Conservation (phyloP, 129 eudicot genomes). For the Chrysanthemum makinoi region DNA sequence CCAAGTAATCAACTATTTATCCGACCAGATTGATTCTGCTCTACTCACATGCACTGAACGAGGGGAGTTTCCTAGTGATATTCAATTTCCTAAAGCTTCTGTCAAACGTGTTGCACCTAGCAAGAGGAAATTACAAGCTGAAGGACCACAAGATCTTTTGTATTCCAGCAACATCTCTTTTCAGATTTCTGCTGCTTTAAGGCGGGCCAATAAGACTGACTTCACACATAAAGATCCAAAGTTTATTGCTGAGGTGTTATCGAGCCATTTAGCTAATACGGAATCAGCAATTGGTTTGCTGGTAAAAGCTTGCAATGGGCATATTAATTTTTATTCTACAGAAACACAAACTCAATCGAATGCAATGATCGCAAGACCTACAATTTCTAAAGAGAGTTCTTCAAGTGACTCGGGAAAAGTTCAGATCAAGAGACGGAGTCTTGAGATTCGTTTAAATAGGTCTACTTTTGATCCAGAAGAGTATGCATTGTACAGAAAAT, state of each 20-base stretch:
- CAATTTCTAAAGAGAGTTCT: background rate
- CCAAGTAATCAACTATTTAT: conserved; percentile 39
- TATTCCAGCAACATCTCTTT: conserved; percentile 80
- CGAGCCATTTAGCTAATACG: conserved; percentile 29
- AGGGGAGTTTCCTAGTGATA: conserved; percentile 49
- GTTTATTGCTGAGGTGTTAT: conserved; percentile 56
- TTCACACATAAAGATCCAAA: conserved; percentile 40
- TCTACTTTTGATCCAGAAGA: conserved; percentile 87
- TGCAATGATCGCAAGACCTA: conserved; percentile 20
- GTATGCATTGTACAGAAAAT: conserved; percentile 71
- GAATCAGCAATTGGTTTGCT: conserved; percentile 40
- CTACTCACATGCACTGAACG: conserved; percentile 36
- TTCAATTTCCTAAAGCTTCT: conserved; percentile 61
- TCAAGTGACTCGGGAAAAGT: conserved; percentile 25
- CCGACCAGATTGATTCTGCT: conserved; percentile 50
- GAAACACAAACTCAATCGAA: conserved; percentile 26
- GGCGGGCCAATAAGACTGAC: conserved; percentile 33
- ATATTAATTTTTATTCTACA: conserved; percentile 70
- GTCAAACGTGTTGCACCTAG: conserved; percentile 61
- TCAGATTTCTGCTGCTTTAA: conserved; percentile 69
- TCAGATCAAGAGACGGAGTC: conserved; percentile 36
- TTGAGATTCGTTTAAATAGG: conserved; percentile 68
- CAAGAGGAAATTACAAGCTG: conserved; percentile 66
- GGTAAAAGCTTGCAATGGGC: conserved; percentile 84
- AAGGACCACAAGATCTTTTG: conserved; percentile 63